These are phyloP conservation scores for Plasmodium berghei DNA, from an alignment of 169 alveolate genomes.

Conservation along the genomic window DNA sequence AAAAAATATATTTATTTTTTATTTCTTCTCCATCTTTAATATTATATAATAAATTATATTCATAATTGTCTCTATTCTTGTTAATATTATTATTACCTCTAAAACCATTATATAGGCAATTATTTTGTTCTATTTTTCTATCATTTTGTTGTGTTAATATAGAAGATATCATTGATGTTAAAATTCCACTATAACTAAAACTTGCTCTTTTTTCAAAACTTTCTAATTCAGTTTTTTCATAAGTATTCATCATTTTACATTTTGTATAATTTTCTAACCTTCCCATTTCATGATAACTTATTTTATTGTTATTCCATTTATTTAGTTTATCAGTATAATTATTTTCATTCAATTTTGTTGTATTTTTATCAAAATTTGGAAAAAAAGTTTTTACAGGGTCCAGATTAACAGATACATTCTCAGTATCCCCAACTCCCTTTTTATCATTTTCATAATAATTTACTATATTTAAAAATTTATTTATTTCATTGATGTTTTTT, in stretches of 20 bases:
- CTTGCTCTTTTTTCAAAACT: slow-evolving; percentile 38
- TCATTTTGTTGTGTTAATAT: slow-evolving; percentile 69
- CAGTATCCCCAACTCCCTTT: too few relatives aligned
- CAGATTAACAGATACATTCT: too few relatives aligned
- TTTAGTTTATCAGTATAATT: too few relatives aligned
- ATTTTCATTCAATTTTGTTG: too few relatives aligned
- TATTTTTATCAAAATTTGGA: too few relatives aligned
- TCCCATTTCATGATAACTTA: neutral
- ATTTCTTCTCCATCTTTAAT: neutral
- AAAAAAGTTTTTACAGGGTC: too few relatives aligned
- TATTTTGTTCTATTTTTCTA: slow-evolving; percentile 31
- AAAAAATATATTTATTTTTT: neutral
- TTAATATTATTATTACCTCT: neutral
- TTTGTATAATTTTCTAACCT: neutral
- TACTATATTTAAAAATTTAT: too few relatives aligned
- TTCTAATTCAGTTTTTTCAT: neutral
- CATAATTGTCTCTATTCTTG: neutral
- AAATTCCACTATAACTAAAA: slow-evolving; percentile 51
- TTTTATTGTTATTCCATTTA: neutral
- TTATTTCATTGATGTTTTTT: too few relatives aligned
- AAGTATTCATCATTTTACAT: neutral
- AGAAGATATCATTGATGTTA: slow-evolving; percentile 74
- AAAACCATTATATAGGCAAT: slow-evolving; percentile 25
- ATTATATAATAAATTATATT: slow-evolving; percentile 17
- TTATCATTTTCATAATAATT: too few relatives aligned